Evolutionary conservation across 2,329 filamentous ascomycete genomes (phyloP).

Genomic region (Colletotrichum karsti): DNA sequence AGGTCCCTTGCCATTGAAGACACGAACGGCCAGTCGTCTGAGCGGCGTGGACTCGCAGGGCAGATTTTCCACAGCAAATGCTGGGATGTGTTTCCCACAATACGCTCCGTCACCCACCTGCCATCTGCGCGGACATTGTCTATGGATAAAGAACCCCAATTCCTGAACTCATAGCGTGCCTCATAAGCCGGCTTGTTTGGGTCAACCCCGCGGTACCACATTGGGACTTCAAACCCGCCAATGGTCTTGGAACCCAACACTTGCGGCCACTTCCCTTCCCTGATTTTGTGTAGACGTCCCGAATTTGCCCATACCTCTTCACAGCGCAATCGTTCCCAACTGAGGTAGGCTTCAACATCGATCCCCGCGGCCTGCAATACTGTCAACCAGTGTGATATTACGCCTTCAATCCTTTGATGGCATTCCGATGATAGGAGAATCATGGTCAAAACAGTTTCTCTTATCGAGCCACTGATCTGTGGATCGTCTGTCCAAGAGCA

Average conservation of each 20-base stretch:
- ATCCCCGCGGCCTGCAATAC: not conserved
- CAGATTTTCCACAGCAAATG: not conserved
- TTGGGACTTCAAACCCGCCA: not conserved
- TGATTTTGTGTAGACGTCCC: too few relatives aligned
- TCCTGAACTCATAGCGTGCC: not conserved
- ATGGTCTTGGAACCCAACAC: not conserved
- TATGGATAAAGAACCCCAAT: not conserved
- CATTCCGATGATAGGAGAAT: too few relatives aligned
- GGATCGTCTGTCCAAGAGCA: too few relatives aligned
- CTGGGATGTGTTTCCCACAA: too few relatives aligned
- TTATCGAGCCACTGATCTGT: too few relatives aligned
- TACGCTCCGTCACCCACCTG: too few relatives aligned
- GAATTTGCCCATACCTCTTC: not conserved
- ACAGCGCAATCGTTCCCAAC: not conserved
- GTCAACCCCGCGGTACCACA: not conserved
- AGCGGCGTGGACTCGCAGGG: accelerated
- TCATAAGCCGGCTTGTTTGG: not conserved
- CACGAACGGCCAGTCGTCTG: not conserved
- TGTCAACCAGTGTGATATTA: not conserved
- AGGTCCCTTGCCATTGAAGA: not conserved
- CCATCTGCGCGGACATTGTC: too few relatives aligned
- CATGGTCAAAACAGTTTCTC: too few relatives aligned
- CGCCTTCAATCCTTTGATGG: too few relatives aligned
- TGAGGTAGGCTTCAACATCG: too few relatives aligned
- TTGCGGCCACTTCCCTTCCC: not conserved